Evolutionary conservation across 306 rosid genomes (phyloP).

Genomic region (Geum urbanum): DNA sequence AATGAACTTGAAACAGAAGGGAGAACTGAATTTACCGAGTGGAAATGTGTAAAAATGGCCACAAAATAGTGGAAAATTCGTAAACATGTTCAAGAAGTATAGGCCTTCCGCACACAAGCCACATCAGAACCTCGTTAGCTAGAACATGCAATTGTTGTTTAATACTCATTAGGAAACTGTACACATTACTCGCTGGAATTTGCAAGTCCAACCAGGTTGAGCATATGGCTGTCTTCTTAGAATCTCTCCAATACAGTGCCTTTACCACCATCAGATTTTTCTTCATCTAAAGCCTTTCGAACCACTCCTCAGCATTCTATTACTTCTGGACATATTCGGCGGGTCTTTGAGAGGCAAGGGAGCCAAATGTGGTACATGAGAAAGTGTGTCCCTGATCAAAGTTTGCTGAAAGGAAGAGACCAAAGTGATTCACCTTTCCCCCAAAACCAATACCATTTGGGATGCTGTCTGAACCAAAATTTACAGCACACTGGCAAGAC

Average conservation of each 20-base stretch:
- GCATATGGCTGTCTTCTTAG: conserved; percentile 76
- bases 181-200: conserved; percentile 61
- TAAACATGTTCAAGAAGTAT: too few species aligned
- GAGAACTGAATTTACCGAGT: too few species aligned
- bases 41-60: too few species aligned
- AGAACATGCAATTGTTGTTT: not conserved
- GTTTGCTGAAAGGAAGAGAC: conserved; percentile 66
- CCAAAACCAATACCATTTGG: conserved; percentile 96
- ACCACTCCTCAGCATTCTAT: conserved; percentile 94
- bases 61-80: too few species aligned
- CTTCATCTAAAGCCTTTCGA: conserved; percentile 34
- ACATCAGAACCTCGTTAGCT: not conserved
- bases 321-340: conserved; percentile 59
- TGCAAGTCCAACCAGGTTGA: conserved; percentile 87
- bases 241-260: conserved; percentile 63
- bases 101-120: not conserved
- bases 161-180: not conserved
- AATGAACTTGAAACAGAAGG: too few species aligned
- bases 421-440: conserved; percentile 69
- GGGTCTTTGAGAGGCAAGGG: conserved; percentile 79
- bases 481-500: conserved; percentile 62
- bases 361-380: conserved; percentile 75
- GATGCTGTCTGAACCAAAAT: conserved; percentile 82
- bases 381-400: conserved; percentile 84
- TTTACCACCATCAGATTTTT: conserved; percentile 36